Evolutionary conservation across 768 basidiomycete species (phyloP).

Genomic region (Leccinum sublutescens): DNA sequence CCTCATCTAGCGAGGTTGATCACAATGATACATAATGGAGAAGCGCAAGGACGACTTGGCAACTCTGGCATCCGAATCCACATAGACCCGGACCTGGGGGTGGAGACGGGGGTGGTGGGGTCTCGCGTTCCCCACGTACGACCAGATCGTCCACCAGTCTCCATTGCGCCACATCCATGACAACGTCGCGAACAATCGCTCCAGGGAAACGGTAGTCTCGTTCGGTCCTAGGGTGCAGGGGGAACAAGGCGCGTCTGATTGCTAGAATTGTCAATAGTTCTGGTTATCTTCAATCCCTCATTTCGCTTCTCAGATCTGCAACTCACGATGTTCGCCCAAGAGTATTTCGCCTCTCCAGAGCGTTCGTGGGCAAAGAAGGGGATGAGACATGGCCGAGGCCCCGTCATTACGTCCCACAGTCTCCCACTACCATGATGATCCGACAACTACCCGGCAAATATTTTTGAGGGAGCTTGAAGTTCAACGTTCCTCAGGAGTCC

Average conservation of each 20-base stretch:
- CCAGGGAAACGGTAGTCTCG: neutral
- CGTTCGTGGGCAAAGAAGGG: neutral
- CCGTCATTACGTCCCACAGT: conserved; percentile 8
- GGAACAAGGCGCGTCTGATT: neutral
- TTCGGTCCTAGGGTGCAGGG: neutral
- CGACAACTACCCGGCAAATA: neutral
- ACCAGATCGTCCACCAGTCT: neutral
- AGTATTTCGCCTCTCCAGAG: neutral
- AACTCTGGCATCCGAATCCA: neutral
- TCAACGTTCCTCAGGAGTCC: conserved; percentile 6
- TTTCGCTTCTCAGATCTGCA: conserved; percentile 1
- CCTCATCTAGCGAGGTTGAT: conserved; percentile 96
- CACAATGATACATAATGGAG: conserved; percentile 71
- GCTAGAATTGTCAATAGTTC: neutral
- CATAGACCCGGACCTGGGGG: neutral
- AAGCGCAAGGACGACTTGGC: conserved; percentile 10
- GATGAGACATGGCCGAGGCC: neutral
- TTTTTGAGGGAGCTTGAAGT: neutral
- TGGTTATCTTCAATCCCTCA: conserved; percentile 2
- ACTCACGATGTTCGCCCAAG: neutral
- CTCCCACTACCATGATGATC: neutral
- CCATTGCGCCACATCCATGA: neutral
- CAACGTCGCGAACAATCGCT: neutral
- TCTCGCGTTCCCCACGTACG: neutral
- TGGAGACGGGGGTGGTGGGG: neutral